Evolutionary conservation across 2,329 filamentous ascomycete genomes (phyloP), one percentile per base, ranked within the genome.

Genomic region (Fusarium sp.): DNA sequence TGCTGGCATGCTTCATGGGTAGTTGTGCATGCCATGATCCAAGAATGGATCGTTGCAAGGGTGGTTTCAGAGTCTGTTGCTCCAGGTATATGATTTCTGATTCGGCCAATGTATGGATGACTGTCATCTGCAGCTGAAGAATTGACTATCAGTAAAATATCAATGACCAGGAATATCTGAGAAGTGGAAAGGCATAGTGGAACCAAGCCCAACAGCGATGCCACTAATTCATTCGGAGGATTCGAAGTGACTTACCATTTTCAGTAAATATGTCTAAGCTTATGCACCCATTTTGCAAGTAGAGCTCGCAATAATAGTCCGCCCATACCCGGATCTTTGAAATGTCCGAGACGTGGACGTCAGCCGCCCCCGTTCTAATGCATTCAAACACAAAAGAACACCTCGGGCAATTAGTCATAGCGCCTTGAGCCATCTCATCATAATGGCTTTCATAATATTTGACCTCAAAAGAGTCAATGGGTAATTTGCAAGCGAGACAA

Each of bases 321-420:
- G 1, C 0, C 5, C 6, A 18, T 3, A 34, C 32, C 5, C 6
- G 0, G 8, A 34, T 10, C 5, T 18, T 34, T 2, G 3, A 0
- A 18, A 34, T 34, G 1, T 34, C 32, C 16, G 16, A 34, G 2
- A 10, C 0, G 6, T 6, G 32, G 9, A 18, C 32, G 8, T 34
- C 16, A 3, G 32, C 2, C 0, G 16, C 32, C 2, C 32, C 32
- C 0, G 16, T 34, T 18, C 9, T 6, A 1, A 34, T 18, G 32
- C 32, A 34, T 5, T 18, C 2, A 34, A 34, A 0, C 2, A 34
- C 1, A 18, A 34, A 18, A 10, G 32, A 34, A 2, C 32, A n/a
- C n/a, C n/a, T n/a, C n/a, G n/a, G n/a, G n/a, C n/a, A n/a, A n/a
- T n/a, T n/a, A n/a, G n/a, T n/a, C n/a, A n/a, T n/a, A n/a, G n/a